phyloP scores from a whole-genome alignment of 2,329 filamentous ascomycete genomes.

The Fusarium caatingaense region DNA sequence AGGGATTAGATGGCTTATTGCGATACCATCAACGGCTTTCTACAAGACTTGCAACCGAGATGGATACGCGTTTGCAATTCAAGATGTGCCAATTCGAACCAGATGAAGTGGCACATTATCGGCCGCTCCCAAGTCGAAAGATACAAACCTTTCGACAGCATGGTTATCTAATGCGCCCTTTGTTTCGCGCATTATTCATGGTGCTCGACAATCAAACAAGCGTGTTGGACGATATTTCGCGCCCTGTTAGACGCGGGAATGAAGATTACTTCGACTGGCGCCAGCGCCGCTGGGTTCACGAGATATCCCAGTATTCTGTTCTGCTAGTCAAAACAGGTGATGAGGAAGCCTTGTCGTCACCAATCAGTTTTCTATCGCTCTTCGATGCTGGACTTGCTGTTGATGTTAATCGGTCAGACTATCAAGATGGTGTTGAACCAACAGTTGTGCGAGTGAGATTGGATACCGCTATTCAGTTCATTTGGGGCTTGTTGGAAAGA shows the following conservation, averaged over 20 bases:
- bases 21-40: accelerated
- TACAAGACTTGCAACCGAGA: accelerated
- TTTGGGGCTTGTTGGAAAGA: background rate
- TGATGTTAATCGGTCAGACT: background rate
- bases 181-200: background rate
- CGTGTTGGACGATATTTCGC: background rate
- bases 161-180: background rate
- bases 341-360: background rate
- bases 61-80: background rate
- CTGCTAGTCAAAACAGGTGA: background rate
- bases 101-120: background rate
- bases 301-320: background rate
- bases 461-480: background rate
- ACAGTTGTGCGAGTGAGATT: background rate
- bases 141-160: constrained; percentile 2
- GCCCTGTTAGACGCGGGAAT: background rate
- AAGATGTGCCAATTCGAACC: accelerated
- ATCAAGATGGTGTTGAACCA: background rate
- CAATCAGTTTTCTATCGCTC: background rate
- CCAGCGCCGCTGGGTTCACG: background rate
- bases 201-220: background rate
- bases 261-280: background rate
- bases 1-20: background rate
- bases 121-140: background rate
- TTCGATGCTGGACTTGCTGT: background rate